Conservation (phyloP, 768 basidiomycete genomes). For the Boletus rex-veris region DNA sequence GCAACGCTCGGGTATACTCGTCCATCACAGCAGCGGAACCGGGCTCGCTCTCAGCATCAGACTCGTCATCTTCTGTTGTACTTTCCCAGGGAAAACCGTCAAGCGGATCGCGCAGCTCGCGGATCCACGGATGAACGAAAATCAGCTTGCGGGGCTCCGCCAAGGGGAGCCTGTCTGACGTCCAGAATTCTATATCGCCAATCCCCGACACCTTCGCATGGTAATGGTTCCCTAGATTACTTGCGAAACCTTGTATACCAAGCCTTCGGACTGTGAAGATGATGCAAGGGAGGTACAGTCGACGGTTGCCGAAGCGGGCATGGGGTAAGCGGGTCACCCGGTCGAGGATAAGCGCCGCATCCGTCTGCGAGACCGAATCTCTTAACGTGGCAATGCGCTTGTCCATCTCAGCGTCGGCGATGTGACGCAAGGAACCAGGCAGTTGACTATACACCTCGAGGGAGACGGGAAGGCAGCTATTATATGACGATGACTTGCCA, state of each 20-base stretch:
- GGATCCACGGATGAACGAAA: conserved; percentile 9
- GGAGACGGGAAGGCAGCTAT: conserved; percentile 11
- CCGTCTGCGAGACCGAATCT: not conserved
- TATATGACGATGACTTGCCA: conserved; percentile 9
- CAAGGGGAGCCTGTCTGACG: not conserved
- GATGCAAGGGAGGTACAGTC: conserved; percentile 2
- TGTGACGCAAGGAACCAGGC: not conserved
- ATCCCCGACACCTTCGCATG: not conserved
- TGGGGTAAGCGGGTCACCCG: not conserved
- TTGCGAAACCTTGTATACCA: not conserved
- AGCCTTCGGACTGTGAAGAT: not conserved
- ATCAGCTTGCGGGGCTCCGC: not conserved
- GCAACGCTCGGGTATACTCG: not conserved
- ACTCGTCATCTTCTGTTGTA: not conserved
- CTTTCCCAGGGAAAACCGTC: not conserved
- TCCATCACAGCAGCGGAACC: not conserved
- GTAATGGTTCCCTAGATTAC: not conserved
- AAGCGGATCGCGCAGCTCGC: not conserved
- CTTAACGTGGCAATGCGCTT: not conserved
- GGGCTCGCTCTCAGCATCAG: not conserved
- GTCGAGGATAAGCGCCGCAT: not conserved
- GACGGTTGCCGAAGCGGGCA: not conserved
- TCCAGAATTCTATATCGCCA: not conserved
- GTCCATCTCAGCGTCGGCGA: not conserved
- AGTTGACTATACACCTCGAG: not conserved